A percentile compares a stretch with the other conserved stretches of the same genome.
Conservation (phyloP, 2,329 filamentous ascomycete species). For the Helicocarpus griseus region DNA sequence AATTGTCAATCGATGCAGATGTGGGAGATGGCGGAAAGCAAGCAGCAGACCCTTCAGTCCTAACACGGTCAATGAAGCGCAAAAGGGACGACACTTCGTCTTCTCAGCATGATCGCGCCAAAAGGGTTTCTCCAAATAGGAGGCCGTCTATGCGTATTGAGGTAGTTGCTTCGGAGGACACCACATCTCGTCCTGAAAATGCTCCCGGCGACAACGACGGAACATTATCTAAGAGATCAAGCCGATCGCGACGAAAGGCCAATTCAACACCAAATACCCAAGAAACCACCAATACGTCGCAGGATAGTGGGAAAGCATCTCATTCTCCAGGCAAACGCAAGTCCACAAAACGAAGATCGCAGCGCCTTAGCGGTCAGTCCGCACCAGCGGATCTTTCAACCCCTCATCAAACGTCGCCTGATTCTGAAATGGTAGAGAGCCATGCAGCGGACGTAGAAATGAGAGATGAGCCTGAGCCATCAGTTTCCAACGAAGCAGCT, state of each 20-base stretch:
- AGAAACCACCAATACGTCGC: neutral
- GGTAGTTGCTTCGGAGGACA: neutral
- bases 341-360: conserved; percentile 24
- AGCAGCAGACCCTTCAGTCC: neutral
- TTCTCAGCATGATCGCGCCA: neutral
- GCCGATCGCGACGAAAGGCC: neutral
- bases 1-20: conserved; percentile 26
- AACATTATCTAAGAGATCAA: neutral
- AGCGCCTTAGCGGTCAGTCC: conserved; percentile 18
- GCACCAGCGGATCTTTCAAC: conserved; percentile 2
- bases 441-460: neutral
- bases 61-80: conserved; percentile 23
- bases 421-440: neutral
- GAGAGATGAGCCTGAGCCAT: neutral
- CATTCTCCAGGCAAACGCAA: conserved; percentile 11
- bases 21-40: neutral
- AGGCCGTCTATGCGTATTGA: neutral
- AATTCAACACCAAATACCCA: conserved; percentile 13
- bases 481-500: neutral
- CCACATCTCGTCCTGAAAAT: neutral
- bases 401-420: neutral
- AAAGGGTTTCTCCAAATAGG: conserved; percentile 1
- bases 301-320: conserved; percentile 1
- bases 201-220: neutral
- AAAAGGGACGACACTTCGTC: conserved; percentile 5